Evolutionary conservation across 345 rosid genomes (phyloP), one percentile per base, ranked within the genome.

Genomic region (Anastatica hierochuntica): DNA sequence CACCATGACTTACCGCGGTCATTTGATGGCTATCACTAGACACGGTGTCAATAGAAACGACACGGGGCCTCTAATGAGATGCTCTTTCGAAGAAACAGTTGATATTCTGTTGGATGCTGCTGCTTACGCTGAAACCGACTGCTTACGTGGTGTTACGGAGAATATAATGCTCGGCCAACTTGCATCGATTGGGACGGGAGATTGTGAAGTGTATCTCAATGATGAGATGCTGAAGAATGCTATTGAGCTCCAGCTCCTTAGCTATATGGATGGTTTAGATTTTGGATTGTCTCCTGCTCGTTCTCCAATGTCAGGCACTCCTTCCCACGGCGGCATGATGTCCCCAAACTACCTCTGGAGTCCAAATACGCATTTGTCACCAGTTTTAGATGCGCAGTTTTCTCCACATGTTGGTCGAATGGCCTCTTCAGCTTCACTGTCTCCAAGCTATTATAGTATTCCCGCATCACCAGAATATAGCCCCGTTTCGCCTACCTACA

Each of bases 71-170:
- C 56, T 90, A 78, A 90, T 90, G 96, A 88, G 98, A 49, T 90
- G 98, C 65, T 90, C 95, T 18, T 90, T 90, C 49, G 98, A 90
- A 76, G 98, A 90, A 76, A 90, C 98, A 8, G 98, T 90, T 21
- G 98, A 87, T 73, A 90, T 88, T 70, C 85, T 90, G 49, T 86
- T 90, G 30, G 96, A 90, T 81, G 98, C 96, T 59, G 96, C 98
- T 14, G 96, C 84, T 19, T 88, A 79, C 69, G 96, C 96, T 11
- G 98, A 90, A 73, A 52, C 85, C 1, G 98, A 90, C 70, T 55
- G 74, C 68, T 64, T 88, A 63, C 77, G 80, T 55, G 98, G 98
- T 31, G 98, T 90, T 12, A 90, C 98, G 3, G 98, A 90, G 62
- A 90, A 90, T 69, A 90, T 90, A 54, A 90, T 90, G 95, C 56